phyloP scores from a whole-genome alignment of 441 rosid species.

The Croton laevigatus region DNA sequence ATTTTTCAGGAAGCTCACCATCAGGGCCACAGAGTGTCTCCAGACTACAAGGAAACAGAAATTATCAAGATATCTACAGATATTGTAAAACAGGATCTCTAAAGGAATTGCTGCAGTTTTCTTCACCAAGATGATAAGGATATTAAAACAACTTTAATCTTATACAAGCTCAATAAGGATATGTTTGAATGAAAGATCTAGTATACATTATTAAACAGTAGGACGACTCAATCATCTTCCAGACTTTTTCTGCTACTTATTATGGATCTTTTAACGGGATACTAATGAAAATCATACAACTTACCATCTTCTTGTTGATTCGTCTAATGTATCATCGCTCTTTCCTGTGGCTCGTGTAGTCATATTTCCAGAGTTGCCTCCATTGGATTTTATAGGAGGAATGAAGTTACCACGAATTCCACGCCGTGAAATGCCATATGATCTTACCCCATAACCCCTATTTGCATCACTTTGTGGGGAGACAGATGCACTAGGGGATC shows the following conservation, averaged over 20 bases:
- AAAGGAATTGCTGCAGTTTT: neutral
- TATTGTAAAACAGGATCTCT: neutral
- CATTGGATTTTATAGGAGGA: conserved; percentile 80
- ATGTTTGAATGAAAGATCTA: neutral
- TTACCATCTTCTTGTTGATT: conserved; percentile 85
- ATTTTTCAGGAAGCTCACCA: conserved; percentile 93
- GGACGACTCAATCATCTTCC: conserved; percentile 16
- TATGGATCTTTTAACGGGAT: neutral
- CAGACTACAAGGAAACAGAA: conserved; percentile 44
- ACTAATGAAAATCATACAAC: conserved; percentile 18
- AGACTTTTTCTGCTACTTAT: neutral
- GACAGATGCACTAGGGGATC: conserved; percentile 53
- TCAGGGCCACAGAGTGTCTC: conserved; percentile 96
- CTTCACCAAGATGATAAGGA: neutral
- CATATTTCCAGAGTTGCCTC: conserved; percentile 56
- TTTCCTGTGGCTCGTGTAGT: conserved; percentile 68
- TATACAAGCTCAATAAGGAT: neutral
- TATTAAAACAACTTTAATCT: too few species aligned
- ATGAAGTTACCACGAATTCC: conserved; percentile 81
- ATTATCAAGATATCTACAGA: neutral
- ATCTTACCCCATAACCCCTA: conserved; percentile 59
- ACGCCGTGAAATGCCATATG: conserved; percentile 61
- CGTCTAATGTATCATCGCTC: conserved; percentile 74
- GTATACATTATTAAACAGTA: neutral
- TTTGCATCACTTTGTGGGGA: conserved; percentile 60